These are phyloP conservation scores for Baeospora myosura DNA, from an alignment of 1,284 basidiomycete species.

Conservation along the genomic window DNA sequence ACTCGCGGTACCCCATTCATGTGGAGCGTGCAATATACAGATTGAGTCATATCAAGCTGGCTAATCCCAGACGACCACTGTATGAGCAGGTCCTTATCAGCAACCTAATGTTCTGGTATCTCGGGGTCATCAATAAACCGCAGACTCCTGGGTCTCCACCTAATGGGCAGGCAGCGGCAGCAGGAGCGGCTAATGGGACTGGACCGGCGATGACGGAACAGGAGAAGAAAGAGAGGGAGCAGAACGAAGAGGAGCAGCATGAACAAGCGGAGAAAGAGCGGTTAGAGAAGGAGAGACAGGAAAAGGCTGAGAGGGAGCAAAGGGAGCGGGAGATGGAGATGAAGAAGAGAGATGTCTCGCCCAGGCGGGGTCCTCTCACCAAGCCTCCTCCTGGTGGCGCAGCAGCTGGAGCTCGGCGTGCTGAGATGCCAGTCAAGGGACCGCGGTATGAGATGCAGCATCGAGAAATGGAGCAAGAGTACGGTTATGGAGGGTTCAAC, in stretches of 20 bases:
- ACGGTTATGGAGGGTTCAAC: constrained; percentile 33
- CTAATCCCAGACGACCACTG: constrained; percentile 90
- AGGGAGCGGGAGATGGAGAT: constrained; percentile 37
- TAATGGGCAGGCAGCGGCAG: constrained; percentile 17
- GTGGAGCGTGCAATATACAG: constrained; percentile 97
- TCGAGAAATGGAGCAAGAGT: constrained; percentile 85
- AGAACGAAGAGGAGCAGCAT: constrained; percentile 7
- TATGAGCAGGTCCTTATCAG: constrained; percentile 99
- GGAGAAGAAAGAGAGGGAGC: constrained; percentile 8
- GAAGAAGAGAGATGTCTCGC: constrained; percentile 50
- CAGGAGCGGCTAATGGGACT: constrained; percentile 11
- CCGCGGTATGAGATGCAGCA: constrained; percentile 93
- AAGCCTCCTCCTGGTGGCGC: constrained; percentile 37
- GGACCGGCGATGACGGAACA: constrained; percentile 6
- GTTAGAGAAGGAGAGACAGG: constrained; percentile 21
- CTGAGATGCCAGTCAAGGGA: constrained; percentile 81
- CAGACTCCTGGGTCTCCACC: constrained; percentile 32
- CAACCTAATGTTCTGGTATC: constrained; percentile 99
- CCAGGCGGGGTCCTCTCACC: constrained; percentile 48
- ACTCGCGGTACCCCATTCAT: constrained; percentile 90
- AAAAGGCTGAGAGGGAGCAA: constrained; percentile 28
- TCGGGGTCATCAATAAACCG: constrained; percentile 92
- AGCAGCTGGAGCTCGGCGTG: constrained; percentile 49
- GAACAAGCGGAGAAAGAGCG: constrained; percentile 11
- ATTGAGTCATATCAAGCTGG: constrained; percentile 96